Conservation (phyloP, 331 rosid species). For the Cucumis variabilis region DNA sequence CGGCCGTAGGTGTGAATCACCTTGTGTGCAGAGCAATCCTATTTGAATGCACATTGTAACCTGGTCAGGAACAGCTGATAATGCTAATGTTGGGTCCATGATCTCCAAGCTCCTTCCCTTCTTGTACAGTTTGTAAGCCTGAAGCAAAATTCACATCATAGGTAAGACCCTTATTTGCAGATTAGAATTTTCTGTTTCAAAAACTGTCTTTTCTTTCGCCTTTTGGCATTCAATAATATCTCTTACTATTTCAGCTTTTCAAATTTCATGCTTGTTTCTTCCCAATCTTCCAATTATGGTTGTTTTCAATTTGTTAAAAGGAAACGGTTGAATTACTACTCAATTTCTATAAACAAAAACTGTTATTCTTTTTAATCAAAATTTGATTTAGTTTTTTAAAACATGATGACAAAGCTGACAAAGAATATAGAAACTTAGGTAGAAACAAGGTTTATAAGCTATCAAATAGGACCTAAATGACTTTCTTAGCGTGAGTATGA, state of each 20-base stretch:
- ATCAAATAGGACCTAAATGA: neutral
- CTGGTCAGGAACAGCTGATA: constrained; percentile 57
- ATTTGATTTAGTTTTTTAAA: too few species aligned
- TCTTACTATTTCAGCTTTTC: too few species aligned
- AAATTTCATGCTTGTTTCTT: too few species aligned
- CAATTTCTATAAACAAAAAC: too few species aligned
- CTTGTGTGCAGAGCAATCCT: constrained; percentile 81
- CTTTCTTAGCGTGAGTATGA: neutral
- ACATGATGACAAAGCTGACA: too few species aligned
- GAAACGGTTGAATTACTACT: too few species aligned
- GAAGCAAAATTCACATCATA: neutral
- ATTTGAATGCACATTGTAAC: constrained; percentile 76
- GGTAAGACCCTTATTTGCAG: neutral
- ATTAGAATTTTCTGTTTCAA: neutral
- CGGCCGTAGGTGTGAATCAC: constrained; percentile 76
- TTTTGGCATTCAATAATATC: neutral
- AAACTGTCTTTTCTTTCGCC: neutral
- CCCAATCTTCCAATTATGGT: too few species aligned
- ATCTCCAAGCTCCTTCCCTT: constrained; percentile 74
- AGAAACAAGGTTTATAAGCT: too few species aligned
- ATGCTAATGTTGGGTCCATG: constrained; percentile 61
- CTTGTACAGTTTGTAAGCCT: constrained; percentile 90
- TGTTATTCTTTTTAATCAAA: too few species aligned
- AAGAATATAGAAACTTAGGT: neutral
- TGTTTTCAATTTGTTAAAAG: too few species aligned